Evolutionary conservation across 768 basidiomycete species (phyloP).

Genomic region (Lentinula sp.): DNA sequence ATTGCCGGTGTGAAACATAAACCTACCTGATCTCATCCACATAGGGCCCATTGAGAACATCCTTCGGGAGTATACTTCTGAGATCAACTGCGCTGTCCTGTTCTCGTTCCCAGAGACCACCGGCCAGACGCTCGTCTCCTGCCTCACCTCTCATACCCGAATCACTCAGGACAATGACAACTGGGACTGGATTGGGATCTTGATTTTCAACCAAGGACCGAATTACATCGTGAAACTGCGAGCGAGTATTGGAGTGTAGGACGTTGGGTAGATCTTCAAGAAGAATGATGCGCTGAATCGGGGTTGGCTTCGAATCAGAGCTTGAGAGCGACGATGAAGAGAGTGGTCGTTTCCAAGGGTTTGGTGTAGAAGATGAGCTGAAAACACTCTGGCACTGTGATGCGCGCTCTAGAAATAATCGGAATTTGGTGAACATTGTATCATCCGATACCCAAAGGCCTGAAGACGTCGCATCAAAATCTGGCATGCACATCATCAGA

Average conservation of each 20-base stretch:
- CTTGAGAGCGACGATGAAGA: constrained; percentile 1
- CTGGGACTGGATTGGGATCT: constrained; percentile 41
- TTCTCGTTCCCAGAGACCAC: constrained; percentile 40
- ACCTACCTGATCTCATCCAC: constrained; percentile 76
- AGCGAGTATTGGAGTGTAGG: constrained; percentile 61
- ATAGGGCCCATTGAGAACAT: constrained; percentile 63
- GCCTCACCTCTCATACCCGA: constrained; percentile 73
- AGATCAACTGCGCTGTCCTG: constrained; percentile 50
- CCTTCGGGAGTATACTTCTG: constrained; percentile 63
- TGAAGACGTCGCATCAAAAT: constrained; percentile 13
- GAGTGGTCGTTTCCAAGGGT: neutral
- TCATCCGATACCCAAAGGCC: constrained; percentile 12
- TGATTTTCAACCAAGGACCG: constrained; percentile 43
- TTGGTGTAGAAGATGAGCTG: constrained; percentile 5
- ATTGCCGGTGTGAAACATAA: neutral
- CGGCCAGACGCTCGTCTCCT: constrained; percentile 37
- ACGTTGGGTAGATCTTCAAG: constrained; percentile 92
- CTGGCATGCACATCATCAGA: neutral
- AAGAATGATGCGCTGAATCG: constrained; percentile 51
- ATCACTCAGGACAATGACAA: constrained; percentile 83
- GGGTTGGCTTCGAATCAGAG: constrained; percentile 7
- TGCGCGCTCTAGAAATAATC: constrained; percentile 68
- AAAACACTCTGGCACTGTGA: constrained; percentile 55
- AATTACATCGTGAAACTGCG: constrained; percentile 68
- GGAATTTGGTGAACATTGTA: constrained; percentile 59